Evolutionary conservation across 2,329 filamentous ascomycete genomes (phyloP).

Genomic region (Fusarium nodosum): DNA sequence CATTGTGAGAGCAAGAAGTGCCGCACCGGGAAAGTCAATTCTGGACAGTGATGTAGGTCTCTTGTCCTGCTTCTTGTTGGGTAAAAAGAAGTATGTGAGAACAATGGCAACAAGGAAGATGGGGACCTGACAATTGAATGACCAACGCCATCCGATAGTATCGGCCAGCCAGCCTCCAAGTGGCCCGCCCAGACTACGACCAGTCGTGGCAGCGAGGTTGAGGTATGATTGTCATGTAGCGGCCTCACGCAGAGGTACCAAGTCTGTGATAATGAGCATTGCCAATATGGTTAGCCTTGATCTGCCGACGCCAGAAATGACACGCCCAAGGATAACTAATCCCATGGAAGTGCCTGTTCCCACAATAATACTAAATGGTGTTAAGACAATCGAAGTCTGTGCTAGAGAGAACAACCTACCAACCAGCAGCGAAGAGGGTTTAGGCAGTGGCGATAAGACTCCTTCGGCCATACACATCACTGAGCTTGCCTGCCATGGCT

Average conservation of each 20-base stretch:
- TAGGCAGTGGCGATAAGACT: background rate
- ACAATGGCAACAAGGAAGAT: background rate
- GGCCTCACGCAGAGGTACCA: background rate
- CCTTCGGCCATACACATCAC: background rate
- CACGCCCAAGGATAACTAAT: background rate
- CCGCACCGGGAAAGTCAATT: background rate
- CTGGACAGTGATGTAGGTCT: background rate
- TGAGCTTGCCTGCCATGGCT: background rate
- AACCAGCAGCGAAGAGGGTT: background rate
- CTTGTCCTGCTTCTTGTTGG: background rate
- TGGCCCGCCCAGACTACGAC: background rate
- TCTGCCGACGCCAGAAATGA: background rate
- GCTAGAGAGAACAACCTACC: background rate
- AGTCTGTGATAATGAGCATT: background rate
- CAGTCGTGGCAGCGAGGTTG: background rate
- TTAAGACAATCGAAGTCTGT: background rate
- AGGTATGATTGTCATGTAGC: background rate
- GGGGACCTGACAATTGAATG: background rate
- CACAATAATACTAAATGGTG: background rate
- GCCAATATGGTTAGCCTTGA: background rate
- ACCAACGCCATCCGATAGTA: background rate
- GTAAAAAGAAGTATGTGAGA: background rate
- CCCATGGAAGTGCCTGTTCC: background rate
- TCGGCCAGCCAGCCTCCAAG: background rate
- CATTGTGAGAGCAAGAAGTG: background rate